Base-by-base conservation (phyloP, 1,139 yeast genomes). In the Candida pseudocylindracea region DNA sequence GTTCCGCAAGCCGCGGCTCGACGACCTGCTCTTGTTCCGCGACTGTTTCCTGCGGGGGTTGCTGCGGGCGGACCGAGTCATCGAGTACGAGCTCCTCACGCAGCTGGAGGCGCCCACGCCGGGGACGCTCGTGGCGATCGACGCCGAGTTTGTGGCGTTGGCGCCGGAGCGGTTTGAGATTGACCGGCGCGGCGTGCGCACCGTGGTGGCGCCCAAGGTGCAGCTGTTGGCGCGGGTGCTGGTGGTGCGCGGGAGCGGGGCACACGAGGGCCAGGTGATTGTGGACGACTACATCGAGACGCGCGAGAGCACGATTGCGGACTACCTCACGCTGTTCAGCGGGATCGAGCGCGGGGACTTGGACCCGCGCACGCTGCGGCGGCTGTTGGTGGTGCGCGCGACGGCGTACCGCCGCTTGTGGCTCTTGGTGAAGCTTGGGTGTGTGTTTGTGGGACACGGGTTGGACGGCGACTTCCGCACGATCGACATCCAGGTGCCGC, bases 391-490 rank as follows among this genome's bases (percentile, higher is more conserved):
- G 1, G 69, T 83, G 0, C 57, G 78, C 34, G 91, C 80, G 45
- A 74, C 85, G 0, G 80, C 93, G 1, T 88, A 85, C 49, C 61
- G 95, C 38, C 70, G 80, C 43, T 60, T 91, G 30, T 88, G 98
- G 96, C 54, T 88, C 20, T 56, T 91, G 35, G 56, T 88, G 36
- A 88, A 85, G 46, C 48, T 83, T 36, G 96, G 96, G 0, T 85
- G 93, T 45, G 66, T 78, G 0, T 88, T 91, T 54, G 83, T 91
- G 30, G 99, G 99, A 0, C 99, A 91, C 54, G 95, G 96, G 2
- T 59, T 91, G 37, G 63, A 67, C 33, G 83, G 81, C 42, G 99
- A 91, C 54, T 91, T 91, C 59, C 60, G 95, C 43, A 80, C 92
- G 30, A 88, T 91, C 42, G 85, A 88, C 45, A 69, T 88, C 34